Base-by-base conservation (phyloP, 2,329 filamentous ascomycete species). In the Tolypocladium sp. region DNA sequence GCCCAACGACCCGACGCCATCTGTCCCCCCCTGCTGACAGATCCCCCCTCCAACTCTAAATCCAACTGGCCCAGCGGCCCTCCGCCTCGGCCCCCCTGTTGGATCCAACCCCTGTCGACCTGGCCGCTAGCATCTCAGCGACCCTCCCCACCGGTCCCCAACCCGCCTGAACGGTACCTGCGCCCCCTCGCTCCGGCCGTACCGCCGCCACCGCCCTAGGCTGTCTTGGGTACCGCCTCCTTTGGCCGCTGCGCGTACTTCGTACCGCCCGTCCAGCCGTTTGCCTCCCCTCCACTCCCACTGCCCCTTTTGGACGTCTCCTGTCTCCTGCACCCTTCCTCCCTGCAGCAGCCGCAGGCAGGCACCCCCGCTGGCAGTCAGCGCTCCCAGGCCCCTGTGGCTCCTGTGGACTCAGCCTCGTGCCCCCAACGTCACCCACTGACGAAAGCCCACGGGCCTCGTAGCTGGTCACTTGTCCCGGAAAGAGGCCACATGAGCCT, bases 351-450 rank as follows among this genome's bases (percentile, higher is more conserved):
- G 40, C 55, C 55, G 41, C 55, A 51, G 35, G 54, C 55, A 57
- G 42, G 30, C 49, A 60, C 55, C 58, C 57, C 56, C 57, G 59
- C 56, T 55, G 57, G 49, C 53, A 30, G 44, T 57, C 59, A 58
- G 56, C 60, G 40, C 51, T 57, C 40, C 40, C 58, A 20, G 35
- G 57, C 60, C 57, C 46, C 59, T 60, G 56, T 54, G 56, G 56
- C 60, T 58, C 57, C 60, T 58, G 58, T 46, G 59, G 63, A 66
- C 70, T 76, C 74, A 76, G 74, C 75, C 75, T 76, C 75, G 73
- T 74, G 72, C 66, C 69, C 68, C 65, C 66, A 75, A 76, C 74
- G 73, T 76, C 74, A 75, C 71, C 68, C 65, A 70, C 69, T 71
- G 70, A 74, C 69, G 70, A 71, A 70, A 60, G 67, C 68, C 66